phyloP scores from a whole-genome alignment of 148 eudicot species.

The Vaccinium myrtillus region DNA sequence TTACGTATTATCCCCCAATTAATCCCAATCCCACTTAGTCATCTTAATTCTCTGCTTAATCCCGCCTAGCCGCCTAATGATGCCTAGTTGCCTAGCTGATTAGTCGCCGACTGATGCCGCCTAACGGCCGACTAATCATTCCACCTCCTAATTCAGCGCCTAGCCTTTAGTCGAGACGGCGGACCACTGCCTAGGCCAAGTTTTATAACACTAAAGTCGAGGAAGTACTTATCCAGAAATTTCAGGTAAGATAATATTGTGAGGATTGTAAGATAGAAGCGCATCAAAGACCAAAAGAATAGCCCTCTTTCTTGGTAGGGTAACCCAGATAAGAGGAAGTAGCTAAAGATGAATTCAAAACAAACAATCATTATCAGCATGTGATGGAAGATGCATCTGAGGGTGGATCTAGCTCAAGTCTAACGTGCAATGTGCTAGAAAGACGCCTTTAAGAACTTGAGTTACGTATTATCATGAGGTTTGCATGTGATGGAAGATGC shows the following conservation, averaged over 20 bases:
- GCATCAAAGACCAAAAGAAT: not conserved
- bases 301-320: not conserved
- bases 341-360: not conserved
- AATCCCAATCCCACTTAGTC: too few relatives aligned
- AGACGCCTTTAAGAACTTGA: conserved; percentile 1
- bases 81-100: too few relatives aligned
- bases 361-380: not conserved
- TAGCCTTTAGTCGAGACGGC: too few relatives aligned
- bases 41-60: too few relatives aligned
- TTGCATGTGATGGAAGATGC: not conserved
- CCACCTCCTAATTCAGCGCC: too few relatives aligned
- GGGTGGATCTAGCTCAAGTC: conserved; percentile 1
- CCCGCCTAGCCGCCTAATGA: too few relatives aligned
- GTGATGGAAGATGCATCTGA: not conserved
- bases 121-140: too few relatives aligned
- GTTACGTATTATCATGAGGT: not conserved
- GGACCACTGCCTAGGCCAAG: too few relatives aligned
- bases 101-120: too few relatives aligned
- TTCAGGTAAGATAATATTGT: not conserved
- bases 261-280: not conserved
- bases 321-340: not conserved
- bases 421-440: not conserved
- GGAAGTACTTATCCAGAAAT: not conserved
- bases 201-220: not conserved
- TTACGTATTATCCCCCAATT: too few relatives aligned